Percentiles rank a stretch among this genome's conserved stretches.
phyloP scores from a whole-genome alignment of 768 basidiomycete genomes.

The Suillus americanus region DNA sequence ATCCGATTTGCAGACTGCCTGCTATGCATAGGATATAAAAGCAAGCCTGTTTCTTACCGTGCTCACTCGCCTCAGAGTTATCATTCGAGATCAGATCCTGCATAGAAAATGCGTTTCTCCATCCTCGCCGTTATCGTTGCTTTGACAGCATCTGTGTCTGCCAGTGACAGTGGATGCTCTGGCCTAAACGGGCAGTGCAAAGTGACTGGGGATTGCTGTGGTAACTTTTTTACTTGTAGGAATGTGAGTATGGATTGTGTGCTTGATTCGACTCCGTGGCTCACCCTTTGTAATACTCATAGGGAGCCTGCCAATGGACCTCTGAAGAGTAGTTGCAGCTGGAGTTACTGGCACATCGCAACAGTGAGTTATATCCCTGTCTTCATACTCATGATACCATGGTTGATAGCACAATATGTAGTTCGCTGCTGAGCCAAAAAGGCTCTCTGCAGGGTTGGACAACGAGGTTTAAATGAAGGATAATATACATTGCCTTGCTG shows the following conservation, averaged over 20 bases:
- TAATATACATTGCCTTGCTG: background rate
- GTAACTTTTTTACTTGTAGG: background rate
- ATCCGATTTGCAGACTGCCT: background rate
- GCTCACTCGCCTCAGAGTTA: background rate
- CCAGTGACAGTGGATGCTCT: background rate
- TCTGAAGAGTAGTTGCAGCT: background rate
- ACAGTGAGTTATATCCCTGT: background rate
- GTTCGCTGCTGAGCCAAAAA: background rate
- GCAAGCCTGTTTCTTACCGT: background rate
- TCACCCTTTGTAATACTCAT: background rate
- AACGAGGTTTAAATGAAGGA: background rate
- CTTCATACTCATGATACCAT: background rate
- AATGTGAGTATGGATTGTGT: background rate
- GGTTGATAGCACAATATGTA: background rate
- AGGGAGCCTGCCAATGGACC: background rate
- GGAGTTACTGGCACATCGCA: background rate
- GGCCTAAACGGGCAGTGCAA: fast-evolving
- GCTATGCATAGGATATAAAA: background rate
- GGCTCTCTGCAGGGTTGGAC: background rate
- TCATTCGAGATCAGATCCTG: background rate
- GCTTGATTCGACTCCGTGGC: background rate
- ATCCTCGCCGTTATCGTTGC: background rate
- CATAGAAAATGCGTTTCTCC: background rate
- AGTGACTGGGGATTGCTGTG: background rate
- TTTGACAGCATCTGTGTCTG: background rate